Conservation (phyloP, 176 grass and related monocot species). For the Areca catechu region DNA sequence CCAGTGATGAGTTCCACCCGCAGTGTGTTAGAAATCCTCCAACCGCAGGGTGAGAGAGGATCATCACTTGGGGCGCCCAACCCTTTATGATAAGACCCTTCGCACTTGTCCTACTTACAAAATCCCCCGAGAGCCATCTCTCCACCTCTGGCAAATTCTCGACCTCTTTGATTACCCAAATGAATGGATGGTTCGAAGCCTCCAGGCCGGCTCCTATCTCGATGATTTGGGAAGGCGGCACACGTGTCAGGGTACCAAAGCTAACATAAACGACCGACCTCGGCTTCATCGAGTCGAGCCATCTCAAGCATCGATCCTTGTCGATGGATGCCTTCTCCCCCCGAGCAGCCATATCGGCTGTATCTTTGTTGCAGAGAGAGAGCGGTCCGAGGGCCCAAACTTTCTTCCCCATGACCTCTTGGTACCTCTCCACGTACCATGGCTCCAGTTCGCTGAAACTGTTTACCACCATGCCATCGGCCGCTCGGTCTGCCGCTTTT, state of each 20-base stretch:
- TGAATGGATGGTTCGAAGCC: background rate
- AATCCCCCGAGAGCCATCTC: background rate
- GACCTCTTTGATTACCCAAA: constrained; percentile 1
- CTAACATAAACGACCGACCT: background rate
- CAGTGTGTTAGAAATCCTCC: too few species aligned
- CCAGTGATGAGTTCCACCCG: too few species aligned
- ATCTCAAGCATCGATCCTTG: background rate
- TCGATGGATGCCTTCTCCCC: background rate
- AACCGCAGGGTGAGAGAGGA: background rate
- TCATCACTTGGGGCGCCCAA: background rate
- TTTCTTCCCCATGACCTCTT: constrained; percentile 27
- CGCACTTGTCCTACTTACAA: background rate
- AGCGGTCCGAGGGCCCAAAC: constrained; percentile 44
- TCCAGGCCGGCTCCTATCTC: background rate
- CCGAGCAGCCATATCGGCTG: background rate
- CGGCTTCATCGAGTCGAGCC: constrained; percentile 7
- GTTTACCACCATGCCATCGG: constrained; percentile 58
- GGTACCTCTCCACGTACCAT: constrained; percentile 14
- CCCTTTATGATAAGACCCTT: background rate
- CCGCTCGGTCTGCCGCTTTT: constrained; percentile 31
- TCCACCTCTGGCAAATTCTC: background rate
- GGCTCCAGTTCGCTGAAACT: constrained; percentile 45
- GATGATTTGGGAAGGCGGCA: background rate
- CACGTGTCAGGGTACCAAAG: background rate
- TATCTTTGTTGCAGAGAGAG: constrained; percentile 32